A percentile compares a stretch with the other conserved stretches of the same genome.
Evolutionary conservation across 169 alveolate species (phyloP).

Genomic region (Amoebophrya sp.): DNA sequence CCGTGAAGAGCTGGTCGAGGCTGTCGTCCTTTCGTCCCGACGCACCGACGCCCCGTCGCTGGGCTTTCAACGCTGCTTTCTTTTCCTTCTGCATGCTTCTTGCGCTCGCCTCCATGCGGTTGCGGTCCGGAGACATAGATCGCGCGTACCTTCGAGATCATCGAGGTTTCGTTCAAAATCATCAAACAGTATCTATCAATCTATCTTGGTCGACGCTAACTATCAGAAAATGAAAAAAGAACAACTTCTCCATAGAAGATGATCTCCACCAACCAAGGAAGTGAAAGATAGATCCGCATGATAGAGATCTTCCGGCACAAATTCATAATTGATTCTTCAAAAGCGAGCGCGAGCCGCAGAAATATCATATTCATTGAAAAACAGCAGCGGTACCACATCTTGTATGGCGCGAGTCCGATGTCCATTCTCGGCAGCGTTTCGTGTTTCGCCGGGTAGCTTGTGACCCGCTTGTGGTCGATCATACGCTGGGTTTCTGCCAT

Average conservation of each 20-base stretch:
- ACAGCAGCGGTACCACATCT: not conserved
- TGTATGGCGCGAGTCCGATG: not conserved
- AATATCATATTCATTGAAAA: no score
- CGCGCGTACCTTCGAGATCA: not conserved
- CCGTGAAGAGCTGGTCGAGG: not conserved
- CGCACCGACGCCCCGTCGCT: not conserved
- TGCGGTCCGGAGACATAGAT: not conserved
- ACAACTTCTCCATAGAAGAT: not conserved
- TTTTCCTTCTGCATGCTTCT: not conserved
- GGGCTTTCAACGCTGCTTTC: not conserved
- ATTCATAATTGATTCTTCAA: no score
- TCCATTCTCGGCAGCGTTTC: not conserved
- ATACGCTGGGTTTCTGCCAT: not conserved
- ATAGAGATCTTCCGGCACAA: not conserved
- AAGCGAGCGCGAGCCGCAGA: no score
- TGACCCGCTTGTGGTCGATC: not conserved
- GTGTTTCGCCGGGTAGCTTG: not conserved
- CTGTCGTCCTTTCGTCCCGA: not conserved
- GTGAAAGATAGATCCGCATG: not conserved
- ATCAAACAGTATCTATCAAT: not conserved
- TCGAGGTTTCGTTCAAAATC: not conserved
- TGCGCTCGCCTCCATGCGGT: not conserved
- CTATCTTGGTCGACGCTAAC: not conserved
- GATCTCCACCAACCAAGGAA: not conserved
- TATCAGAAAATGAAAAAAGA: not conserved